Base-by-base conservation (phyloP, 2,329 filamentous ascomycete genomes). In the Ceratocystis alfenasii region DNA sequence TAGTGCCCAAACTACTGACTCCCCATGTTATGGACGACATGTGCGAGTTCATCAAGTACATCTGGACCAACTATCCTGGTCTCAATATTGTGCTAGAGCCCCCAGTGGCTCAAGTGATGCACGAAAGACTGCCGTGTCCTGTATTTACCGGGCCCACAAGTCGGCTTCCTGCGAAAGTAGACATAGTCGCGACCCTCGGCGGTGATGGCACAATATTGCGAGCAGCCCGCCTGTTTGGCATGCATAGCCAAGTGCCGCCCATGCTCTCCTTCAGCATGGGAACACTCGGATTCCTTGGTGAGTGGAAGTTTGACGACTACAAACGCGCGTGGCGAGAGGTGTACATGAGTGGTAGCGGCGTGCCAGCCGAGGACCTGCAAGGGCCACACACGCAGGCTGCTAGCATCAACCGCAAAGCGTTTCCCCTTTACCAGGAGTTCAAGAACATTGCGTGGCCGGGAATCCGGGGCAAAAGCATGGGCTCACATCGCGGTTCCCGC, bases 221-320 rank as follows among this genome's bases (percentile, higher is more conserved):
- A 68, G 91, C 91, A 0, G 88, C 90, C 1, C 92, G 88, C 65
- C 81, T 72, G 22, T 72, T 95, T 76, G 90, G 90, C 67, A 87
- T 89, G 46, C 86, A 89, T 57, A 80, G 83, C 1, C 85, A 85
- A 55, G 93, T 99, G 0, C 94, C 94, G 0, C 94, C 94, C 0
- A 88, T 99, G 44, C 79, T 99, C 6, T 91, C 90, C 1, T 99
- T 99, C 73, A 95, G 91, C 73, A 96, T 99, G 90, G 94, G 94
- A 5, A 95, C 93, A 0, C 78, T 99, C 0, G 94, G 94, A 0
- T 99, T 99, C 70, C 78, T 99, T 6, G 92, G 93, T 17, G 93
- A 97, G 75, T 99, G 93, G 92, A 95, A 94, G 71, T 97, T 97
- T 73, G 80, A 81, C 5, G 92, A 97, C 71, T 90, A 95, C 77